phyloP scores from a whole-genome alignment of 148 eudicot genomes.

The Chenopodium suecicum region DNA sequence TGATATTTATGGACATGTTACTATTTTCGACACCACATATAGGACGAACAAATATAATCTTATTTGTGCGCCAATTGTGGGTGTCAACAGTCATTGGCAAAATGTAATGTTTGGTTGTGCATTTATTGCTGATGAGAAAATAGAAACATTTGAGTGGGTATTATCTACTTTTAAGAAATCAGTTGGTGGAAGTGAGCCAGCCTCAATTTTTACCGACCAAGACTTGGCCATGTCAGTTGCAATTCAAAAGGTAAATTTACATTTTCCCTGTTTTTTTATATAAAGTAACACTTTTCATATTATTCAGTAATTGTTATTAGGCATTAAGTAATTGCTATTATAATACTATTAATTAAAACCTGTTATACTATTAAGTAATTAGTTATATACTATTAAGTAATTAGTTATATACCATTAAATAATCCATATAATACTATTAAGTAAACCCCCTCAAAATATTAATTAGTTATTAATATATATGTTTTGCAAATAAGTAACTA shows the following conservation, averaged over 20 bases:
- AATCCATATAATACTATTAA: too few species aligned
- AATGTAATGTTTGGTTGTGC: not conserved
- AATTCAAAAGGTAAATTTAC: not conserved
- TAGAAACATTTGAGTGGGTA: not conserved
- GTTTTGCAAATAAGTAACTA: too few species aligned
- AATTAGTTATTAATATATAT: too few species aligned
- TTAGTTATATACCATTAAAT: too few species aligned
- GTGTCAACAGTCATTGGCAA: not conserved
- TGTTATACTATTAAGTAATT: too few species aligned
- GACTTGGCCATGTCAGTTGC: not conserved
- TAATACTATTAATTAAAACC: too few species aligned
- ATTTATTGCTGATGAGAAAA: not conserved
- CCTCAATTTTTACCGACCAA: not conserved
- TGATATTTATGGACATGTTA: not conserved
- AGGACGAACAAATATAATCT: constrained; percentile 2
- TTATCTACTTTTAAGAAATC: not conserved
- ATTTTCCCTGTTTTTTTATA: too few species aligned
- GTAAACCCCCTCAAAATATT: too few species aligned
- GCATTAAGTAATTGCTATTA: too few species aligned
- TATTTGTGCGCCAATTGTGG: not conserved
- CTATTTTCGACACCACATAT: not conserved
- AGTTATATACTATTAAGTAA: too few species aligned
- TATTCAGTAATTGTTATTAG: too few species aligned
- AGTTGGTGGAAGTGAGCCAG: not conserved
- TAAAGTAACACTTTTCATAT: too few species aligned